Percentiles rank a stretch among this genome's conserved stretches.
These are phyloP conservation scores for Salinomyces thailandicus DNA, from an alignment of 2,329 filamentous ascomycete genomes.

Conservation along the genomic window DNA sequence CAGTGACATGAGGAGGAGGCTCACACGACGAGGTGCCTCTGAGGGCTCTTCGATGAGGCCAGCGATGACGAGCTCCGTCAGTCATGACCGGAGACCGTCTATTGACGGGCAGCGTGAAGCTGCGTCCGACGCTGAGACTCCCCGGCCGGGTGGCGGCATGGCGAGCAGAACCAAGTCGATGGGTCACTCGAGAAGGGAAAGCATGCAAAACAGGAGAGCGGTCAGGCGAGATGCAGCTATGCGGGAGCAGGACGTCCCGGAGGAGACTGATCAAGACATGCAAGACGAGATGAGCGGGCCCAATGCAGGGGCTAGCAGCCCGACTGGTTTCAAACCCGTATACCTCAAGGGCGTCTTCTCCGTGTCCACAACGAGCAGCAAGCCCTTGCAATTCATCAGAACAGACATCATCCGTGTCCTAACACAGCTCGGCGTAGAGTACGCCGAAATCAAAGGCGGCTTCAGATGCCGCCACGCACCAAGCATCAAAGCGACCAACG, in stretches of 20 bases:
- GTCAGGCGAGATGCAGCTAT: slow-evolving; percentile 40
- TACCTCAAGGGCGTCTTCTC: slow-evolving; percentile 95
- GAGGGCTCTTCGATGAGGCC: slow-evolving; percentile 39
- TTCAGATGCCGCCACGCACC: slow-evolving; percentile 83
- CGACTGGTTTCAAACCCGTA: slow-evolving; percentile 82
- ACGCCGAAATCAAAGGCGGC: slow-evolving; percentile 81
- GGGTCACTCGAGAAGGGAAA: slow-evolving; percentile 79
- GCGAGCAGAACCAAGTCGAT: slow-evolving; percentile 74
- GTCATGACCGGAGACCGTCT: slow-evolving; percentile 25
- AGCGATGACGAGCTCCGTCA: slow-evolving; percentile 16
- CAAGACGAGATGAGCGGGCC: slow-evolving; percentile 44
- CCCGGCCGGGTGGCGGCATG: slow-evolving; percentile 43
- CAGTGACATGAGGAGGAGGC: slow-evolving; percentile 63
- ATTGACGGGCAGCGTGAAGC: slow-evolving; percentile 30
- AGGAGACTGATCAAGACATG: slow-evolving; percentile 80
- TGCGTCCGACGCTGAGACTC: slow-evolving; percentile 40
- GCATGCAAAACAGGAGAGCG: slow-evolving; percentile 72
- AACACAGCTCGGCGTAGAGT: slow-evolving; percentile 79
- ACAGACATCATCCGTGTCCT: slow-evolving; percentile 84
- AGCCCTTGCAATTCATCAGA: slow-evolving; percentile 75
- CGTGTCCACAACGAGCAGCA: slow-evolving; percentile 90
- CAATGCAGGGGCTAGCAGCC: slow-evolving; percentile 42
- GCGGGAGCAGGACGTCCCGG: slow-evolving; percentile 67
- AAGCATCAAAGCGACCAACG: slow-evolving; percentile 60
- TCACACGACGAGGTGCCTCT: slow-evolving; percentile 44